Evolutionary conservation across 2,329 filamentous ascomycete species (phyloP), one percentile per base, ranked within the genome.

Genomic region (Didymella keratinophila): DNA sequence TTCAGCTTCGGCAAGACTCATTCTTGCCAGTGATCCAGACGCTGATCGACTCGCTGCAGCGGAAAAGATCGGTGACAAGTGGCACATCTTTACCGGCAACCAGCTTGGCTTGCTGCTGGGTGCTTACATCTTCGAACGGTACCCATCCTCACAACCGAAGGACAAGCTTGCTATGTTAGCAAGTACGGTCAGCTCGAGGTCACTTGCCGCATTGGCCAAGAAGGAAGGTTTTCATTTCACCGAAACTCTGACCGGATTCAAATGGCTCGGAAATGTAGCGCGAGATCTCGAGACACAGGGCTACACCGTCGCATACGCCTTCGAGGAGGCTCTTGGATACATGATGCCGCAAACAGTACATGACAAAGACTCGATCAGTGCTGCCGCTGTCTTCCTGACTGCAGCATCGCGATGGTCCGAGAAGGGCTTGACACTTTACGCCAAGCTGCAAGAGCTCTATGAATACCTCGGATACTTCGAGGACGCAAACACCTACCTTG

Each of bases 241-340:
- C 57, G 86, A 89, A 66, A 88, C 87, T 0, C 74, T 89, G 28
- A 89, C 87, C 0, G 87, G 87, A 1, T 89, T 89, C 77, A 89
- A 89, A 71, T 89, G 87, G 87, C 82, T 89, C 61, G 87, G 86
- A 2, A 88, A 88, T 61, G 79, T 83, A 44, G 84, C 85, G 1
- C 80, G 82, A 18, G 76, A 82, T n/a, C 78, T 87, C 2, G 77
- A 69, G 2, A 62, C 55, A n/a, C 44, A 71, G 39, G 84, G 83
- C 23, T 84, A 83, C 63, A 76, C 81, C 21, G 81, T 84, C 0
- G 76, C 81, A 0, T 88, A 83, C 66, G 86, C 86, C 1, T 89
- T 86, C 63, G 87, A 89, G 72, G 87, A 89, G 74, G 87, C 87
- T 8, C 81, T 89, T 21, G 87, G 87, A 1, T 89, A 87, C 71